Conservation (phyloP, 1,139 yeast species). For the Meyerozyma athensensis region DNA sequence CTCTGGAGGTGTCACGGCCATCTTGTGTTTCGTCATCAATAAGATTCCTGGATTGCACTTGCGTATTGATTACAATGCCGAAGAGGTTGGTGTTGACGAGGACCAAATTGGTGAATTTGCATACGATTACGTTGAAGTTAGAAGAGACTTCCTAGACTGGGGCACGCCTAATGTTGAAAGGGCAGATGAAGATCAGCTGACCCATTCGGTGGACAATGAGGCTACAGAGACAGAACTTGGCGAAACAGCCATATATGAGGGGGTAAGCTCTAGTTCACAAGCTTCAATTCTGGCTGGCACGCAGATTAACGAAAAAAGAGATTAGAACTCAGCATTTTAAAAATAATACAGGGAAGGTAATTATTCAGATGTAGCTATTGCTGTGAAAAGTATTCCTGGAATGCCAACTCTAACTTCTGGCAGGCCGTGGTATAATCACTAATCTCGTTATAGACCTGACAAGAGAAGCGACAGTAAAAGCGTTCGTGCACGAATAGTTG, state of each 20-base stretch:
- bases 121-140: slow-evolving; percentile 93
- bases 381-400: slow-evolving; percentile 2
- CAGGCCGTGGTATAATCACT: slow-evolving; percentile 12
- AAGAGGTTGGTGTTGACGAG: slow-evolving; percentile 88
- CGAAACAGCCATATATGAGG: background rate
- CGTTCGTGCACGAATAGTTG: slow-evolving; percentile 10
- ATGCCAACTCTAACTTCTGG: slow-evolving; percentile 5
- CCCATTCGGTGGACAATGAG: background rate
- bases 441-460: slow-evolving; percentile 13
- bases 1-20: slow-evolving; percentile 70
- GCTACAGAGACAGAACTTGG: background rate
- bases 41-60: slow-evolving; percentile 78
- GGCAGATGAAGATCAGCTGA: background rate
- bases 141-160: slow-evolving; percentile 86
- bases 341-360: background rate
- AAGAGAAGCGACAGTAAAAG: slow-evolving; percentile 10
- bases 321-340: background rate
- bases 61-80: slow-evolving; percentile 80
- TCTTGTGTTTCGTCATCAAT: slow-evolving; percentile 70
- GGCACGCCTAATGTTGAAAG: slow-evolving; percentile 9
- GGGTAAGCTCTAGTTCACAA: slow-evolving; percentile 1
- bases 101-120: slow-evolving; percentile 98
- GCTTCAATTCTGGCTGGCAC: background rate
- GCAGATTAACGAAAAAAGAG: background rate
- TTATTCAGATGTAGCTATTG: background rate